A percentile compares a stretch with the other conserved stretches of the same genome.
Evolutionary conservation across 2,329 filamentous ascomycete species (phyloP).

Genomic region (Sporothrix protearum): DNA sequence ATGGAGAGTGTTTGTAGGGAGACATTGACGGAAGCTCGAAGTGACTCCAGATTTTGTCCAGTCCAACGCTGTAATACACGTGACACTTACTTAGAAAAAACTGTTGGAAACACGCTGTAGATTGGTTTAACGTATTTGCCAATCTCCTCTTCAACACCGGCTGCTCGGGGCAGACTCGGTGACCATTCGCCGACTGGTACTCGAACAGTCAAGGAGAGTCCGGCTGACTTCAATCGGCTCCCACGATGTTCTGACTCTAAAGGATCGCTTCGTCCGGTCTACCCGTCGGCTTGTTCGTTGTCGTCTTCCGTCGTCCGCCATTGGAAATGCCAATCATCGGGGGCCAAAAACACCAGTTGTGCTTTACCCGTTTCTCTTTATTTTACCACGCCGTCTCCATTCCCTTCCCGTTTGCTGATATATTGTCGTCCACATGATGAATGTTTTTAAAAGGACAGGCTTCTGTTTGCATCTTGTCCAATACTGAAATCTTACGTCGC

Average conservation of each 20-base stretch:
- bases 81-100: background rate
- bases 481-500: background rate
- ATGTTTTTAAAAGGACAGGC: background rate
- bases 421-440: background rate
- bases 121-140: background rate
- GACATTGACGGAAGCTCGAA: background rate
- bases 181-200: background rate
- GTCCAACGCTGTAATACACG: background rate
- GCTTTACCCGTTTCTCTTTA: background rate
- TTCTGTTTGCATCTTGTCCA: background rate
- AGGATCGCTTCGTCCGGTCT: background rate
- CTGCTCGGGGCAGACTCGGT: background rate
- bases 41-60: background rate
- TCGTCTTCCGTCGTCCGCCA: background rate
- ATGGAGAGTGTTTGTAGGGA: background rate
- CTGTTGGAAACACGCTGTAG: background rate
- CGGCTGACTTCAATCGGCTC: background rate
- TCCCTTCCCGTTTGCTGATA: conserved; percentile 2
- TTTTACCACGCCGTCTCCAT: background rate
- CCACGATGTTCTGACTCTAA: background rate
- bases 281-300: background rate
- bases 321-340: background rate
- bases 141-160: background rate
- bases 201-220: too few relatives aligned
- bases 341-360: background rate